Conservation (phyloP, 1,139 yeast genomes). For the Scheffersomyces illinoinensis region DNA sequence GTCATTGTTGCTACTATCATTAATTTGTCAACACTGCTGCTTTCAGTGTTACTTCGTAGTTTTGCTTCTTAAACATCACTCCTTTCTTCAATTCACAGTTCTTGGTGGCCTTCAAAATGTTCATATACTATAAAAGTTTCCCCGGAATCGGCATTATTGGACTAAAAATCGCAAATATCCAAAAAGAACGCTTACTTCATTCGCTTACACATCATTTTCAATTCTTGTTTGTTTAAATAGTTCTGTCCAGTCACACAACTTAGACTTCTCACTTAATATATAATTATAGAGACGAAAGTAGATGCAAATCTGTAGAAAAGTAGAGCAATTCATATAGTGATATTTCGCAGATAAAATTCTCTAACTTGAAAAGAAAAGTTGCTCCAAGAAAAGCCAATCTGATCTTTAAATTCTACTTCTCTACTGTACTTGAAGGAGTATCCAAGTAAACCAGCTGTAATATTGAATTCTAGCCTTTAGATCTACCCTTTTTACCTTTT, state of each 20-base stretch:
- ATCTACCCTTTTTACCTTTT: too few relatives aligned
- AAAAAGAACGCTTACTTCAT: not conserved
- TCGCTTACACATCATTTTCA: not conserved
- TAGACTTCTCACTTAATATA: not conserved
- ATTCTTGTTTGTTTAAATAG: not conserved
- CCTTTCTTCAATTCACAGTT: not conserved
- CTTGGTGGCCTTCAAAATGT: not conserved
- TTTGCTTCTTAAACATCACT: not conserved
- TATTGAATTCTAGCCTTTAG: too few relatives aligned
- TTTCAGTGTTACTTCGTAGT: too few relatives aligned
- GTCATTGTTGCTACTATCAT: not conserved
- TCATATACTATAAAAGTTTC: not conserved
- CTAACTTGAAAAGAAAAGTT: too few relatives aligned
- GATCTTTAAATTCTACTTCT: too few relatives aligned
- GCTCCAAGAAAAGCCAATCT: too few relatives aligned
- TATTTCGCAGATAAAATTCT: too few relatives aligned
- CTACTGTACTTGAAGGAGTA: too few relatives aligned
- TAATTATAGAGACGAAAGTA: not conserved
- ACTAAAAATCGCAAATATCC: not conserved
- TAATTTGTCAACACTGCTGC: too few relatives aligned
- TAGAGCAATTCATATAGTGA: not conserved
- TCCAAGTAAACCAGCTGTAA: too few relatives aligned
- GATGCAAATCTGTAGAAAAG: too few relatives aligned
- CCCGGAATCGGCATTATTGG: not conserved
- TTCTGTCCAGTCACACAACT: not conserved